A percentile compares a stretch with the other conserved stretches of the same genome.
phyloP scores from a whole-genome alignment of 1,139 yeast species.

The Petasospora rhodanensis region DNA sequence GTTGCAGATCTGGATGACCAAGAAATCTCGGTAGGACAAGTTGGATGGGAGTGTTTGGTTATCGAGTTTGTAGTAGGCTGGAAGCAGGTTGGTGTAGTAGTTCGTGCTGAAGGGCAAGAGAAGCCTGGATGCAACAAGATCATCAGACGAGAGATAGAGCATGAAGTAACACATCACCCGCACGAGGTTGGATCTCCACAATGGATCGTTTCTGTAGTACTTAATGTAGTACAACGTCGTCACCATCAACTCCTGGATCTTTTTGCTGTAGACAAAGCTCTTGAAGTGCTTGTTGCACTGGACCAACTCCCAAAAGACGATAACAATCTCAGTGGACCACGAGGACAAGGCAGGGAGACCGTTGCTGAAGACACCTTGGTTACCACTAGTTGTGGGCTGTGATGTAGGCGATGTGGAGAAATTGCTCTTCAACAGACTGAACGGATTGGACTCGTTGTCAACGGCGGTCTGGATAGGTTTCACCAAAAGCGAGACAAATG shows the following conservation, averaged over 20 bases:
- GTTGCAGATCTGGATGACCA: conserved; percentile 48
- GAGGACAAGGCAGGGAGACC: conserved; percentile 36
- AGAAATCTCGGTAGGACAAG: conserved; percentile 57
- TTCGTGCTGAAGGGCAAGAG: conserved; percentile 39
- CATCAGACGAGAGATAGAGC: conserved; percentile 55
- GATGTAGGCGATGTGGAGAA: conserved; percentile 14
- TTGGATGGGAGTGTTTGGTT: conserved; percentile 15
- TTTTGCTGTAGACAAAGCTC: conserved; percentile 42
- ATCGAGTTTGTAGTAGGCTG: conserved; percentile 39
- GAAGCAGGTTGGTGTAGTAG: conserved; percentile 41
- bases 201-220: conserved; percentile 39
- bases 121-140: conserved; percentile 35
- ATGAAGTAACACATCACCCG: conserved; percentile 58
- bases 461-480: conserved; percentile 38
- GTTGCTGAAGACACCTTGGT: conserved; percentile 5
- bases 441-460: conserved; percentile 34
- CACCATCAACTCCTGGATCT: conserved; percentile 51
- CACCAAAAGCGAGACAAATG: conserved; percentile 44
- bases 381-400: conserved; percentile 1
- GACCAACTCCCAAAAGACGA: conserved; percentile 70
- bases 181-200: conserved; percentile 43
- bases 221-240: conserved; percentile 54
- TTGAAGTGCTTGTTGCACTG: conserved; percentile 64
- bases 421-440: conserved; percentile 25
- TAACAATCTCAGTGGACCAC: conserved; percentile 52